Evolutionary conservation across 441 rosid species (phyloP).

Genomic region (Euphorbia corollata): DNA sequence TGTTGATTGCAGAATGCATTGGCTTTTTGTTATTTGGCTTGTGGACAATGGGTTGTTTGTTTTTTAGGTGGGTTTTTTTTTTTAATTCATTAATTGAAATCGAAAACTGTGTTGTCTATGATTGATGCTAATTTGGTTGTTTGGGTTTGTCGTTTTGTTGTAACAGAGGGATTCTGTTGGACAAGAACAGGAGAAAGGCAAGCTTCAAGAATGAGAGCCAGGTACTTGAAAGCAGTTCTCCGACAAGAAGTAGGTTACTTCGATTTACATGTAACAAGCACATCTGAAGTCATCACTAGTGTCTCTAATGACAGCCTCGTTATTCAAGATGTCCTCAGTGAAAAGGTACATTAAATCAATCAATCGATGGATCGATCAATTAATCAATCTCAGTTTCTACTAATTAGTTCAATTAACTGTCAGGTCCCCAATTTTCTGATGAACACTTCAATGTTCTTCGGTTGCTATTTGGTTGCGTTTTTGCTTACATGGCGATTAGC

Average conservation of each 20-base stretch:
- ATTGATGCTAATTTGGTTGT: no score
- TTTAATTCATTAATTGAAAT: not conserved
- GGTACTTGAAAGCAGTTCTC: conserved; percentile 63
- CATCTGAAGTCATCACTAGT: conserved; percentile 60
- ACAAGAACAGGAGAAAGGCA: conserved; percentile 86
- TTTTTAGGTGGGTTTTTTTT: conserved; percentile 54
- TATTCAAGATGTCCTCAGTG: conserved; percentile 73
- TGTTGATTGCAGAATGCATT: conserved; percentile 48
- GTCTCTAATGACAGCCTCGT: conserved; percentile 64
- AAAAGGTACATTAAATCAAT: conserved; percentile 36
- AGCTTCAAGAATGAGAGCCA: conserved; percentile 69
- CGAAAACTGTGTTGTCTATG: not conserved
- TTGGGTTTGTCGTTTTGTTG: not conserved
- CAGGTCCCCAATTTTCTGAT: conserved; percentile 64
- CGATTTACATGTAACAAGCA: conserved; percentile 67
- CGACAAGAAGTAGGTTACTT: conserved; percentile 84
- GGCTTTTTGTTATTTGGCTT: conserved; percentile 55
- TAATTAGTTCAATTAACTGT: not conserved
- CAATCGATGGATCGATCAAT: not conserved
- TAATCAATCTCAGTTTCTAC: no score
- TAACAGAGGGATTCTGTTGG: conserved; percentile 78
- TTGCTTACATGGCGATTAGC: conserved; percentile 61
- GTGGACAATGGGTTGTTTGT: conserved; percentile 65
- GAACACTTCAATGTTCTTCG: conserved; percentile 42
- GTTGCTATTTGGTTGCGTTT: conserved; percentile 50